Conservation (phyloP, 2,329 filamentous ascomycete species). For the Cadophora sp. region DNA sequence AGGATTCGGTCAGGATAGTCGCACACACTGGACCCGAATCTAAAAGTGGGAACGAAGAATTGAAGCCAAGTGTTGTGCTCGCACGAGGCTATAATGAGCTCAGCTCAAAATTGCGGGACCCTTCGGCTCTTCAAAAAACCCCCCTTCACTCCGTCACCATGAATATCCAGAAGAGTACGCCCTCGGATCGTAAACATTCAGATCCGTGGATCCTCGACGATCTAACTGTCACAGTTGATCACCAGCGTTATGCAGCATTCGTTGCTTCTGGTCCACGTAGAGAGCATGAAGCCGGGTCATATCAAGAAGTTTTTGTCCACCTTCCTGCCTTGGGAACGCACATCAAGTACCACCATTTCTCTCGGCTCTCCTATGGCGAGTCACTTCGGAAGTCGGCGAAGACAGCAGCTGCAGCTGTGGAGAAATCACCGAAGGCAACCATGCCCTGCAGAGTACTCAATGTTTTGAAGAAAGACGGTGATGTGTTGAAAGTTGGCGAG, state of each 20-base stretch:
- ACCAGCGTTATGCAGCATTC: not conserved
- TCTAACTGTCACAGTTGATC: not conserved
- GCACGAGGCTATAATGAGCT: not conserved
- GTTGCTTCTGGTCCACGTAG: not conserved
- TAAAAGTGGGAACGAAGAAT: not conserved
- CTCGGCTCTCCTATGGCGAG: not conserved
- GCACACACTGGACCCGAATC: not conserved
- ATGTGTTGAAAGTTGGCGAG: conserved; percentile 43
- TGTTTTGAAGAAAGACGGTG: conserved; percentile 44
- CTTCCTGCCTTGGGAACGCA: not conserved
- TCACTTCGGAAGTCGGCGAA: not conserved
- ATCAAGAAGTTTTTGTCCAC: not conserved
- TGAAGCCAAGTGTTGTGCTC: not conserved
- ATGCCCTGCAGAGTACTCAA: conserved; percentile 48
- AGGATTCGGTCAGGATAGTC: not conserved
- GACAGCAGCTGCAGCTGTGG: not conserved
- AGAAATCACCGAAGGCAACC: conserved; percentile 34
- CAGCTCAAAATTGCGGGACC: not conserved
- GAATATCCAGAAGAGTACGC: not conserved
- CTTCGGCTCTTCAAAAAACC: not conserved
- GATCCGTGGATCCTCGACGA: not conserved
- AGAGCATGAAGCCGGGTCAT: not conserved
- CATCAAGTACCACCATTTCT: not conserved
- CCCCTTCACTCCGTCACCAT: not conserved
- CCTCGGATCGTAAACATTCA: not conserved